A percentile compares a stretch with the other conserved stretches of the same genome.
Evolutionary conservation across 2,329 filamentous ascomycete genomes (phyloP).

Genomic region (Penicillium hesseltinei): DNA sequence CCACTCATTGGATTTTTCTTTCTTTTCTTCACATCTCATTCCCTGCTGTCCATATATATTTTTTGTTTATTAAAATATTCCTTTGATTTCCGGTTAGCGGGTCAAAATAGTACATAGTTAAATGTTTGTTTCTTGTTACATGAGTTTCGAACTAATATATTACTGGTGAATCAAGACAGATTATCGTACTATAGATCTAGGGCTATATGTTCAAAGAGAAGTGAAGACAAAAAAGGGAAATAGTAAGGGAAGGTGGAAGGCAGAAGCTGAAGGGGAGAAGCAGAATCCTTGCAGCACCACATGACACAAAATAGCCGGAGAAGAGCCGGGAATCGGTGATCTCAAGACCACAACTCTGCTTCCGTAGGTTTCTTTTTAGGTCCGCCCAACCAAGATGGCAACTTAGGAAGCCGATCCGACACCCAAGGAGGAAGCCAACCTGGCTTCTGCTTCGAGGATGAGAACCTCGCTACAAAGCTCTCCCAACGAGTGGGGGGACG

Average conservation of each 20-base stretch:
- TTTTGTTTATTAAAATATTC: not conserved
- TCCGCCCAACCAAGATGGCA: conserved; percentile 9
- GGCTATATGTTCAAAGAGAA: not conserved
- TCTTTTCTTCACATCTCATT: not conserved
- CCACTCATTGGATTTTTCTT: conserved; percentile 5
- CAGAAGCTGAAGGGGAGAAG: not conserved
- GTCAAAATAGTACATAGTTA: conserved; percentile 7
- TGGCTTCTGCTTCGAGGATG: not conserved
- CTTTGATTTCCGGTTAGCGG: conserved; percentile 2
- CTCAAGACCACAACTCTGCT: conserved; percentile 23
- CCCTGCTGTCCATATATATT: not conserved
- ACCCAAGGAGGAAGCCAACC: conserved; percentile 11
- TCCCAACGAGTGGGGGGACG: conserved; percentile 9
- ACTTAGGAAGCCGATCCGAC: not conserved
- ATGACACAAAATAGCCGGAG: not conserved
- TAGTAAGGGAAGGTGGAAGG: not conserved
- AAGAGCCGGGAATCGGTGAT: not conserved
- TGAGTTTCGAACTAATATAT: not conserved
- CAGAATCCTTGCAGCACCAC: not conserved
- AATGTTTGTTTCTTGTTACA: not conserved
- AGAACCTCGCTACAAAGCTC: conserved; percentile 3
- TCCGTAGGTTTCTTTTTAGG: conserved; percentile 10
- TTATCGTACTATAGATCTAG: not conserved
- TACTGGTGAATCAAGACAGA: not conserved
- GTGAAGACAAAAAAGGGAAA: not conserved